phyloP scores from a whole-genome alignment of 2,329 filamentous ascomycete genomes.

The Botryosphaeria agaves region DNA sequence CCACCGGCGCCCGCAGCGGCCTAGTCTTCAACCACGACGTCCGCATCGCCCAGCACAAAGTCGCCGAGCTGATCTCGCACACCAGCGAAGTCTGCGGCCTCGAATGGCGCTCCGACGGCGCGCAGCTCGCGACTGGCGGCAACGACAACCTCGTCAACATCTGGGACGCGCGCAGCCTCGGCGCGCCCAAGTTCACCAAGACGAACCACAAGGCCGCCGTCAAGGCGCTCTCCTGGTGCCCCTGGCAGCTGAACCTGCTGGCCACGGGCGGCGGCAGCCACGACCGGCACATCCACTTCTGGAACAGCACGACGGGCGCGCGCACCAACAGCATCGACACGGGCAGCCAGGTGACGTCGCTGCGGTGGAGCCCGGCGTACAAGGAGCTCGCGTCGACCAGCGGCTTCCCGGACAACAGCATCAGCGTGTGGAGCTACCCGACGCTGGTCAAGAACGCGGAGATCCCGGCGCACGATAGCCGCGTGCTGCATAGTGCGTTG shows the following conservation, averaged over 20 bases:
- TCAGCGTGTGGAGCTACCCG: conserved; percentile 98
- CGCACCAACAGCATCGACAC: conserved; percentile 99
- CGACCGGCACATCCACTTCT: conserved; percentile 98
- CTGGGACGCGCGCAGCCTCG: conserved; percentile 90
- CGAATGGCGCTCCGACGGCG: conserved; percentile 92
- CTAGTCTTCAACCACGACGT: conserved; percentile 98
- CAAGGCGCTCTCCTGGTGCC: conserved; percentile 97
- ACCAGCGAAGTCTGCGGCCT: conserved; percentile 96
- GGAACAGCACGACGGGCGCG: conserved; percentile 96
- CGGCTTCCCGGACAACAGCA: conserved; percentile 96
- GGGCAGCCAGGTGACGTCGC: conserved; percentile 87
- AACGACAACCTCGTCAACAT: conserved; percentile 99
- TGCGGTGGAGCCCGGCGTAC: conserved; percentile 93
- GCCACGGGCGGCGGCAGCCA: conserved; percentile 93
- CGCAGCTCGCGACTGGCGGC: conserved; percentile 90
- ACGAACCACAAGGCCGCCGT: conserved; percentile 98
- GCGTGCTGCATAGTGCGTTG: conserved; percentile 89
- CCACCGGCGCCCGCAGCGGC: conserved; percentile 83
- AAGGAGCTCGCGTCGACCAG: conserved; percentile 96
- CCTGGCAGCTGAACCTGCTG: conserved; percentile 94
- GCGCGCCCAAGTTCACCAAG: conserved; percentile 96
- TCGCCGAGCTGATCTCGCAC: conserved; percentile 90
- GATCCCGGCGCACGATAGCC: conserved; percentile 92
- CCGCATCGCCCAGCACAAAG: conserved; percentile 92
- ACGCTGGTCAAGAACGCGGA: conserved; percentile 94